phyloP scores from a whole-genome alignment of 1,139 yeast genomes.

The Candida tropicalis region DNA sequence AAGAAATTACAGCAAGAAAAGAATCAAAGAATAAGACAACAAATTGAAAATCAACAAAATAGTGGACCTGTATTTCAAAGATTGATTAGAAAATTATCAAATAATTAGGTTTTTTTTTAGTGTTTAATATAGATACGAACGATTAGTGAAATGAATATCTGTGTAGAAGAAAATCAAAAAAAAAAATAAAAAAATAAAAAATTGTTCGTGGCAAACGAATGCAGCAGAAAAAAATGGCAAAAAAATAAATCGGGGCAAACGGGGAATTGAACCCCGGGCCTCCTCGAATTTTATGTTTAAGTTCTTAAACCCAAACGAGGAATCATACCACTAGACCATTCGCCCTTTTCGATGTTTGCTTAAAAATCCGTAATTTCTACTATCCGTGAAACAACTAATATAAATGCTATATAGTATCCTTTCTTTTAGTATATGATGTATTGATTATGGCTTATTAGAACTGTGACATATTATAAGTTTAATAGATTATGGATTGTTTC shows the following conservation, averaged over 20 bases:
- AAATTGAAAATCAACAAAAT: slow-evolving; percentile 42
- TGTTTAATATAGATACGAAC: neutral
- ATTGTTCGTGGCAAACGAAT: too few relatives aligned
- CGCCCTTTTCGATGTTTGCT: slow-evolving; percentile 17
- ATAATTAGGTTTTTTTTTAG: slow-evolving; percentile 13
- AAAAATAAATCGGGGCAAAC: slow-evolving; percentile 22
- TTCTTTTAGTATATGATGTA: neutral
- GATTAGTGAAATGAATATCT: neutral
- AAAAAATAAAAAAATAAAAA: neutral
- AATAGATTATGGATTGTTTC: too few relatives aligned
- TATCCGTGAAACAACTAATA: too few relatives aligned
- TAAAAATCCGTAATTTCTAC: too few relatives aligned
- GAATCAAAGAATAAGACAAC: slow-evolving; percentile 40
- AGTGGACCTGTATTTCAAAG: slow-evolving; percentile 44
- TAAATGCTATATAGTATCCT: neutral
- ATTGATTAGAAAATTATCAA: slow-evolving; percentile 44
- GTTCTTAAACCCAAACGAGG: slow-evolving; percentile 46
- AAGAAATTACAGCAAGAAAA: slow-evolving; percentile 49
- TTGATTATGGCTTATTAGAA: too few relatives aligned
- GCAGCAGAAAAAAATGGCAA: slow-evolving; percentile 4
- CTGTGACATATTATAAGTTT: too few relatives aligned
- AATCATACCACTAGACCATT: slow-evolving; percentile 55
- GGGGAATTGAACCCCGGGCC: slow-evolving; percentile 29
- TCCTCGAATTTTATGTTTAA: slow-evolving; percentile 20
- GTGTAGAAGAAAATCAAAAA: neutral